phyloP scores from a whole-genome alignment of 345 rosid species.

The Excoecaria agallocha region DNA sequence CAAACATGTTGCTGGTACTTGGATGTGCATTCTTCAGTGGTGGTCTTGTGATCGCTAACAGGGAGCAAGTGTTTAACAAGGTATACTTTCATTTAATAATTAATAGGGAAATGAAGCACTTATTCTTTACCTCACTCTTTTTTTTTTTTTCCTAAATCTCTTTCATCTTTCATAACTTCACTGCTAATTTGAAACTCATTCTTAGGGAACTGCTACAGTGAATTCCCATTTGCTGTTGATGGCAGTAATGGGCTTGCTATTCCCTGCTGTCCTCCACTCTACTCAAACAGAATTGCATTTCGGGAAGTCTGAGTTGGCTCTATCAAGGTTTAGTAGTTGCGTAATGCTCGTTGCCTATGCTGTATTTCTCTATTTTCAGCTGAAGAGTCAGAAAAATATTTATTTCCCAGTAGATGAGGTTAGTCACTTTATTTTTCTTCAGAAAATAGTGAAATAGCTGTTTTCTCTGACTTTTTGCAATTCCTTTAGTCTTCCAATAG shows the following conservation, averaged over 20 bases:
- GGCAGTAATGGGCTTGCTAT: background rate
- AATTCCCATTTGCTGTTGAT: too few relatives aligned
- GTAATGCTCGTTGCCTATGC: conserved; percentile 54
- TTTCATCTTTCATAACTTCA: too few relatives aligned
- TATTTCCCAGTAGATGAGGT: conserved; percentile 30
- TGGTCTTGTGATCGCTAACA: too few relatives aligned
- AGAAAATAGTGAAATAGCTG: background rate
- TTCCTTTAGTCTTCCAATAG: background rate
- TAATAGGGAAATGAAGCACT: too few relatives aligned
- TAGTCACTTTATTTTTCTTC: background rate
- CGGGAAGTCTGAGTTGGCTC: conserved; percentile 53
- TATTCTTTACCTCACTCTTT: too few relatives aligned
- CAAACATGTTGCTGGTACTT: too few relatives aligned
- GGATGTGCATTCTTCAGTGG: too few relatives aligned
- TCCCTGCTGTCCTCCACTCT: conserved; percentile 41
- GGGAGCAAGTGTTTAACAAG: too few relatives aligned
- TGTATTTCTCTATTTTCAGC: conserved; percentile 44
- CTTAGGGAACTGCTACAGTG: too few relatives aligned
- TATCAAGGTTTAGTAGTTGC: conserved; percentile 54
- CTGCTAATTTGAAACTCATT: too few relatives aligned
- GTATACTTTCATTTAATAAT: too few relatives aligned
- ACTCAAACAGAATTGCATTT: conserved; percentile 44
- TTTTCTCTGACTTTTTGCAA: background rate
- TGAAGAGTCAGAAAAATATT: conserved; percentile 33
- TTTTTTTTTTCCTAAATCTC: too few relatives aligned